phyloP scores from a whole-genome alignment of 2,329 filamentous ascomycete genomes.

The Hypoxylon sp. region DNA sequence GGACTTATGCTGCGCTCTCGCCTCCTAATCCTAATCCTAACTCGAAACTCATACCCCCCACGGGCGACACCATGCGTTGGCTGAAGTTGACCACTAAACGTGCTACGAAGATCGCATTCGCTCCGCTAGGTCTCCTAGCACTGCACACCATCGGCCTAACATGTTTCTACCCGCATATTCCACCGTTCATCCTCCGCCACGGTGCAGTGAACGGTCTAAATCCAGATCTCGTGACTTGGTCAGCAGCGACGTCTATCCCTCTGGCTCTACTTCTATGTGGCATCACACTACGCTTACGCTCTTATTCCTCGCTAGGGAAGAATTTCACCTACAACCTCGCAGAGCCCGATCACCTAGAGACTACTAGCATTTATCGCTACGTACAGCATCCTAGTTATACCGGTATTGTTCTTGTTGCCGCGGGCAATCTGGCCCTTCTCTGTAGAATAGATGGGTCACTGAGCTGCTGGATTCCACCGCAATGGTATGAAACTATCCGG shows the following conservation, averaged over 20 bases:
- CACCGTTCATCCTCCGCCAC: constrained; percentile 49
- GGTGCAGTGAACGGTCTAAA: constrained; percentile 55
- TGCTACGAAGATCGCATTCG: constrained; percentile 41
- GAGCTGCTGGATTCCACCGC: constrained; percentile 58
- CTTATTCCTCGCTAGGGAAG: constrained; percentile 62
- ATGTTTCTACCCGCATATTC: constrained; percentile 44
- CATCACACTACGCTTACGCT: constrained; percentile 51
- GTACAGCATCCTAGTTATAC: constrained; percentile 69
- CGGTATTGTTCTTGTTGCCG: constrained; percentile 57
- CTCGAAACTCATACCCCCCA: constrained; percentile 19
- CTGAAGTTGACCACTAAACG: constrained; percentile 51
- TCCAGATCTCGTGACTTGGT: constrained; percentile 56
- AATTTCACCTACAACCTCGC: constrained; percentile 69
- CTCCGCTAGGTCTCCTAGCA: constrained; percentile 49
- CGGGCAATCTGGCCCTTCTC: constrained; percentile 55
- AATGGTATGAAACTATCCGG: constrained; percentile 29
- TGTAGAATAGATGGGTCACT: constrained; percentile 57
- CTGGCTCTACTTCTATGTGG: constrained; percentile 55
- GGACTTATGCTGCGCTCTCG: constrained; percentile 53
- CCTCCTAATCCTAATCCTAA: constrained; percentile 56
- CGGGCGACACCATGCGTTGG: constrained; percentile 30
- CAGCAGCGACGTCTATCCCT: constrained; percentile 55
- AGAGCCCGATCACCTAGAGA: constrained; percentile 62
- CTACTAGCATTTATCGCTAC: constrained; percentile 63
- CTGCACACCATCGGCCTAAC: constrained; percentile 46